Base-by-base conservation (phyloP, 495 filamentous ascomycete genomes). In the Ramalina intermedia region DNA sequence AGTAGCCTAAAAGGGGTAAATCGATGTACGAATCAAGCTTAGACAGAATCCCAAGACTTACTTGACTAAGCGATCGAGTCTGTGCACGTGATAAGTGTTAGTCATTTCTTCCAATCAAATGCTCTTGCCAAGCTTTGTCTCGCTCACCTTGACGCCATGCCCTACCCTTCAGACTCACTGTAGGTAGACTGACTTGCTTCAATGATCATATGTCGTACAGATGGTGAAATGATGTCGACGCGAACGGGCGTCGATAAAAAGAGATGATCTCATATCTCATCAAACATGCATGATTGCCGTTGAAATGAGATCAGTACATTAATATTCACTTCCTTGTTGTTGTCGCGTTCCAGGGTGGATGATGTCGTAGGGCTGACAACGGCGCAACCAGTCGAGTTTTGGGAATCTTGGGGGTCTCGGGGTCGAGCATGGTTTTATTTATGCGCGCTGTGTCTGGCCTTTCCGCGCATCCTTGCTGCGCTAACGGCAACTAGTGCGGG, bases 61-160 rank as follows among this genome's bases (percentile, higher is more conserved):
- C 87, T 86, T 94, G 74, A 94, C 87, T 58, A 94, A 75, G 61
- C 87, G 84, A 69, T 93, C 87, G 61, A 93, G 80, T 73, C 87
- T 89, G 23, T 24, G 64, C 43, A 52, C 45, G 20, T 50, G 47
- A 43, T 33, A 1, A 47, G 21, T 7, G 45, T 24, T 39, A 23
- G n/a, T 43, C 39, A 17, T 16, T 16, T 17, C 33, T 18, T 41
- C 53, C 48, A 51, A 54, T 54, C 20, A 45, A 13, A 44, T 16
- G 6, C 35, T 29, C 17, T 1, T 14, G 45, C n/a, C 43, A 24
- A 45, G 29, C 48, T 33, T 33, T 20, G 18, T 20, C 18, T 11
- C 45, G 58, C 68, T 71, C 64, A 75, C 72, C 71, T 71, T 56
- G 71, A 74, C 60, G 69, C 68, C 72, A 75, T 75, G 60, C 61